Base-by-base conservation (phyloP, 2,329 filamentous ascomycete species). In the Aspergillus intermedius region DNA sequence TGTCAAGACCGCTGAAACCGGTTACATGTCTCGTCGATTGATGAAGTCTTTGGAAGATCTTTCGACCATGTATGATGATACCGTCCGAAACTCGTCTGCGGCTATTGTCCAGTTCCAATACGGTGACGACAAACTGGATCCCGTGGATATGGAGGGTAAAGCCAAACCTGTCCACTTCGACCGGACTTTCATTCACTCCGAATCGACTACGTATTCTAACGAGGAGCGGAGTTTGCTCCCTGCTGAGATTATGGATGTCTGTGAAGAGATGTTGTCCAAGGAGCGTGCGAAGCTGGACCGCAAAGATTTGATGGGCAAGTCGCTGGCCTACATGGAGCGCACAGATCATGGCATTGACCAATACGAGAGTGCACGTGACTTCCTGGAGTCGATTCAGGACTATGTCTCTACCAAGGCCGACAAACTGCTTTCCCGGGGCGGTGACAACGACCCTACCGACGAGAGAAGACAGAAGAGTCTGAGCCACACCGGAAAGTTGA, bases 21-120 rank as follows among this genome's bases (percentile, higher is more conserved):
- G 93, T 55, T 98, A 98, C 73, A 98, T 98, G 93, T 97, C 91
- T 54, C 85, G 93, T 72, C 84, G 93, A 58, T 70, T 98, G 65
- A 98, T 98, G 91, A 98, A 98, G 71, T 95, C 89, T 3, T 73
- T 98, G 44, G 93, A 98, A 66, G 93, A 98, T 75, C 74, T 97
- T 3, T 95, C 91, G 1, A 89, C 88, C 0, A 83, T 90, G 60
- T 98, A 98, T 61, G 93, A 98, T 61, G 82, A 94, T 60, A 98
- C 93, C 0, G 91, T 98, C 0, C 83, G 93, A 49, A 97, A 91
- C 23, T 96, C 91, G 0, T 86, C 85, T 2, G 87, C 87, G 6
- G 84, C 84, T 28, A 86, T 98, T 52, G 90, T 98, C 2, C 93
- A 98, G 65, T 97, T 98, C 72, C 90, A 95, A 63, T 98, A 95